Base-by-base conservation (phyloP, 768 basidiomycete species). In the Leucogyrophana mollusca region DNA sequence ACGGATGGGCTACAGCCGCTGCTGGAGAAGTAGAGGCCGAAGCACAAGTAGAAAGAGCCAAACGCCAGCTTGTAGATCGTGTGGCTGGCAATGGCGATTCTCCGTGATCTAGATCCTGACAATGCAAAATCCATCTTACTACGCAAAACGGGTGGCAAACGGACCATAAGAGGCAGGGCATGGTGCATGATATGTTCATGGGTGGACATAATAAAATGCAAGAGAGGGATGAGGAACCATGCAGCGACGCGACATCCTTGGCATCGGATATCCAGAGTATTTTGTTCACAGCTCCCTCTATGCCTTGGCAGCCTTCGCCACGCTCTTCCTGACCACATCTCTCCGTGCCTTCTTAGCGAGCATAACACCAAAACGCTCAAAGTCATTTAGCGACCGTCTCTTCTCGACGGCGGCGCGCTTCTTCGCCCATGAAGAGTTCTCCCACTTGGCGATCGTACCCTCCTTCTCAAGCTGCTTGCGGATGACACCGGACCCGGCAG, bases 381-480 rank as follows among this genome's bases (percentile, higher is more conserved):
- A 98, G 74, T 99, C 95, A 70, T 82, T 86, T 48, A 91, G 64
- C 61, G 76, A 73, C 69, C 85, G 78, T 62, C 94, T 79, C 68
- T 79, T 80, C 71, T 85, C 76, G 44, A 79, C 66, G 10, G 90
- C 85, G 34, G 78, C 79, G 41, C 90, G 82, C 74, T 83, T 92
- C 75, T 90, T 82, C 48, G 92, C 91, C 94, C 94, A 98, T 4
- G 76, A 57, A 17, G 87, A 87, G 61, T 79, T 80, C 51, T 87
- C 83, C 95, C 96, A 98, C 78, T 94, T 93, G 66, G 81, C 83
- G 40, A 87, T 72, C 45, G 82, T 76, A 30, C 73, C 86, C 67
- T 93, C 86, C 72, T 92, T 86, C 72, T 96, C 93, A 53, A 94
- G 69, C 30, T 85, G 78, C 73, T 92, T 95, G 73, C 83, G 85